Base-by-base conservation (phyloP, 345 rosid genomes). In the Sapria himalayana region DNA sequence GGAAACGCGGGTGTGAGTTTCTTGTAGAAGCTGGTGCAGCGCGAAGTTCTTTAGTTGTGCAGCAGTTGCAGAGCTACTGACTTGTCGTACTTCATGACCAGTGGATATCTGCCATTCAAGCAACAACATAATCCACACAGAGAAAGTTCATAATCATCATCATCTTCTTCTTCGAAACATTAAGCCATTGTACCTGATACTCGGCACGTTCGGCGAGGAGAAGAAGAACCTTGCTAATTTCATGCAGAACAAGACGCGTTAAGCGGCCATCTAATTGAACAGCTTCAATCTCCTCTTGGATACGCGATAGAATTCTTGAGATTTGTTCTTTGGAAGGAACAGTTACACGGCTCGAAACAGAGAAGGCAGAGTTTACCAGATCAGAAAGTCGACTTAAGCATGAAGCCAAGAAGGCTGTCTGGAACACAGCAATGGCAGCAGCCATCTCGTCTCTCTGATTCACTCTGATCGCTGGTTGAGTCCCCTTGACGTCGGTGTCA, bases 41-140 rank as follows among this genome's bases (percentile, higher is more conserved):
- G 81, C 74, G 45, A 84, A 91, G 60, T 84, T 91, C 65, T 67
- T 75, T 66, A 77, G 46, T 51, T 91, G 96, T 33, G 95, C 86
- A 33, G 74, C 38, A 29, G 92, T 84, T 43, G 89, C 95, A 33
- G 92, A 78, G 52, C 73, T 93, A 15, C 68, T 54, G 32, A 91
- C 61, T 60, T 84, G 92, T 22, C 96, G 93, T 13, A 92, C 84
- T 64, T 91, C 95, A 22, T 75, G 89, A 55, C 99, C 95, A 25
- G 96, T 64, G 27, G 99, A 91, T 59, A 91, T 84, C 95, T 84
- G 92, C 33, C 52, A 74, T 49, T 44, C 22, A 46, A 32, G 29
- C 37, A 27, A 35, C 27, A 43, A 36, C 10, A 31, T 13, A 25
- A 39, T 11, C 37, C 17, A 19, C 34, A 14, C 16, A 37, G 3